Base-by-base conservation (phyloP, 257 asterid genomes). In the Fraxinus cuspidata region DNA sequence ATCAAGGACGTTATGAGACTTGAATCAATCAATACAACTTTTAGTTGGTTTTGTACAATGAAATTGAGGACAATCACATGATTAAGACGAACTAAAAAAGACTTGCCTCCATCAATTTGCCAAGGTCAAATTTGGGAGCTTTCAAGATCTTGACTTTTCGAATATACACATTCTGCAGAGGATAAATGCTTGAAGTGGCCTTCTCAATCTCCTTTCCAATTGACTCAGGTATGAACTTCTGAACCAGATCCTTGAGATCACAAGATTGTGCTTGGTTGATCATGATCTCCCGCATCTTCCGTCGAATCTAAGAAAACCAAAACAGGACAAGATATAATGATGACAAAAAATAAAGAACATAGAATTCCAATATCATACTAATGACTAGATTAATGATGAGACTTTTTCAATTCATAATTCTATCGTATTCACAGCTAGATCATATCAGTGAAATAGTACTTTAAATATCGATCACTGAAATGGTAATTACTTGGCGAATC, bases 241-340 rank as follows among this genome's bases (percentile, higher is more conserved):
- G 84, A 53, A 89, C 94, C 86, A 89, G 77, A 12, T 87, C 94
- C 82, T 87, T 89, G 40, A 89, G 86, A 71, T 76, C 90, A 38
- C 89, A 86, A 9, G 92, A 78, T 47, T 83, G 90, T 35, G 92
- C 84, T 74, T 89, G 94, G 92, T 84, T 88, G 9, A 82, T 71
- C 90, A 89, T 89, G 85, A 89, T 89, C 84, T 89, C 94, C 16
- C 81, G 70, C 94, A 89, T 89, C 76, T 88, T 89, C 74, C 92
- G 56, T 37, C 94, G 89, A 40, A 89, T 89, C 94, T 89, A 70
- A 37, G 9, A 40, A 28, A 75, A 70, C 4, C 71, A 74, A 21
- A 71, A 19, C 42, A 56, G 5, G 29, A 2, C 12, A 71, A 1
- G 70, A 16, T 15, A 13, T 15, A 44, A 47, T 71, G 29, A 53